These are phyloP conservation scores for Solanum chiquidenum DNA, from an alignment of 257 asterid genomes.

Conservation along the genomic window DNA sequence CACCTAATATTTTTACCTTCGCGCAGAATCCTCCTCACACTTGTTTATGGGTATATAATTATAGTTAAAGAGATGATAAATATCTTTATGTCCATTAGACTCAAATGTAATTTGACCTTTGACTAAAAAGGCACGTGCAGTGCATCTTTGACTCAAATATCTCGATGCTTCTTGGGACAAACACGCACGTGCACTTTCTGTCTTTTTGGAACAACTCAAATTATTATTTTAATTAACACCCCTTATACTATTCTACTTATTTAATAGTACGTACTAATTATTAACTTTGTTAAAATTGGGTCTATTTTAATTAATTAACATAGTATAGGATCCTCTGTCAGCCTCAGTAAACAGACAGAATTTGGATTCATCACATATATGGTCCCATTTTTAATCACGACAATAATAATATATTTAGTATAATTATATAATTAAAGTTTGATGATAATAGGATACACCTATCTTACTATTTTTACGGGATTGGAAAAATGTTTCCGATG, in stretches of 20 bases:
- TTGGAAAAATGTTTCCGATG: background rate
- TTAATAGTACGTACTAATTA: background rate
- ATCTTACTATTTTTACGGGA: background rate
- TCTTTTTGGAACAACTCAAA: background rate
- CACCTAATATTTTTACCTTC: background rate
- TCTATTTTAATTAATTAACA: background rate
- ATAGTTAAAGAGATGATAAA: background rate
- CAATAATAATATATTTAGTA: background rate
- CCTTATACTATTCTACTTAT: background rate
- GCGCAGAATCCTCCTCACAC: no score
- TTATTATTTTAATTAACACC: background rate
- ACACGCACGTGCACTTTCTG: constrained; percentile 12
- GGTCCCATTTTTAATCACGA: background rate
- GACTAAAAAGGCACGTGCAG: constrained; percentile 9
- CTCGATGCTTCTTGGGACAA: constrained; percentile 7
- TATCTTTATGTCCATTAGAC: background rate
- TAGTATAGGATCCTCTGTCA: background rate
- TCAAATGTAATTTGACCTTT: constrained; percentile 3
- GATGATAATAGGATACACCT: background rate
- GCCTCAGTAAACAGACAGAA: background rate
- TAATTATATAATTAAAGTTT: background rate
- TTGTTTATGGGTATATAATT: no score
- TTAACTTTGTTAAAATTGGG: background rate
- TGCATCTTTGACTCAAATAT: constrained; percentile 12
- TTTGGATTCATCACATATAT: background rate